Evolutionary conservation across 2,329 filamentous ascomycete species (phyloP).

Genomic region (Colletotrichum graminicola): DNA sequence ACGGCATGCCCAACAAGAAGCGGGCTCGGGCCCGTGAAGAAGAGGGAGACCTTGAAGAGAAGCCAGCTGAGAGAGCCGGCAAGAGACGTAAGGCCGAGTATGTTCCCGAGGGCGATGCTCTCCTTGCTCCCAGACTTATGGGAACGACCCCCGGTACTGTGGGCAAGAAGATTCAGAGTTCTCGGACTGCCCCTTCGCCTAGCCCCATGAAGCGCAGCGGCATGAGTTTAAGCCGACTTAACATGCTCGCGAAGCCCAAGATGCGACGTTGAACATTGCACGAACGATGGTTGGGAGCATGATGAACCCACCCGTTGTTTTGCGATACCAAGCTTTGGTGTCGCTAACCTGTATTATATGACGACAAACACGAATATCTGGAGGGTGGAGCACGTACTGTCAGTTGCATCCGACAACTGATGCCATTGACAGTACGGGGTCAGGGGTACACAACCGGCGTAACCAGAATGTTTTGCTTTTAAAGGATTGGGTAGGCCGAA

Average conservation of each 20-base stretch:
- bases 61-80: conserved; percentile 64
- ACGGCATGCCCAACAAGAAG: conserved; percentile 76
- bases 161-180: conserved; percentile 53
- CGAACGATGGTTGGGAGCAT: background rate
- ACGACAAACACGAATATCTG: conserved; percentile 15
- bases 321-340: background rate
- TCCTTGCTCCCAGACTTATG: conserved; percentile 63
- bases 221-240: conserved; percentile 70
- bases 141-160: conserved; percentile 51
- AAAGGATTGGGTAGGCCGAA: conserved; percentile 14
- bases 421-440: background rate
- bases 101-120: conserved; percentile 64
- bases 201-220: conserved; percentile 63
- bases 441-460: conserved; percentile 32
- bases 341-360: conserved; percentile 34
- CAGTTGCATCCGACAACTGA: background rate
- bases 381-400: background rate
- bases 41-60: conserved; percentile 69
- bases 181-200: conserved; percentile 44
- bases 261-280: conserved; percentile 57
- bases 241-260: conserved; percentile 73
- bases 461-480: conserved; percentile 27
- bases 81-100: conserved; percentile 70
- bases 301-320: background rate
- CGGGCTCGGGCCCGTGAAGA: conserved; percentile 69